Evolutionary conservation across 2,329 filamentous ascomycete species (phyloP), one percentile per base, ranked within the genome.

Genomic region (Neofusicoccum parvum): DNA sequence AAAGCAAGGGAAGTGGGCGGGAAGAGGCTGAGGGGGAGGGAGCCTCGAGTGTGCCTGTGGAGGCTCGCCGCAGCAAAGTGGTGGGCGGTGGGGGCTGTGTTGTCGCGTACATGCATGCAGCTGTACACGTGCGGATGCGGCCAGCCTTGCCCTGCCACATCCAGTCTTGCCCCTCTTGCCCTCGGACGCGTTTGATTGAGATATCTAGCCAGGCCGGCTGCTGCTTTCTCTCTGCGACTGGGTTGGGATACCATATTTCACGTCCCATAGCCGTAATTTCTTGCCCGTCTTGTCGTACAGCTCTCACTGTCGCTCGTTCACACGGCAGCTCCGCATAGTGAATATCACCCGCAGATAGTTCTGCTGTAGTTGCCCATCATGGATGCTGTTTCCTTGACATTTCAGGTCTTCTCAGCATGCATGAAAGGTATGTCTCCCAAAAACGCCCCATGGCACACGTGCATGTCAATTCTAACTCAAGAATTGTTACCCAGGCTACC

Each of bases 381-480:
- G 56, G 56, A 60, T 36, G 69, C 67, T 10, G 70, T 77, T n/a
- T 75, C 73, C 0, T 67, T 78, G 63, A 72, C 73, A 39, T 78
- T 77, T 45, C 74, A 77, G 59, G 73, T 73, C 23, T 78, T 77
- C 59, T 73, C 75, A 68, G 76, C 75, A 73, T 76, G 74, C 68
- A 68, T 78, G 23, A 70, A 77, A 69, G 74, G 68, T 60, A 48
- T n/a, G 43, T 46, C 9, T n/a, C 3, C 36, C n/a, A 14, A 15
- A 7, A 11, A 41, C 5, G 17, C 15, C 20, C 6, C 53, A 32
- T n/a, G 12, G 7, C 9, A 7, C 53, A 3, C 10, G 12, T 62
- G 11, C 41, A 20, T 20, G 45, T 15, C 27, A 39, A 15, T 37
- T 66, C 10, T 67, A 15, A 14, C 17, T 7, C 9, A 6, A 39